These are phyloP conservation scores for Ormosia emarginata DNA, from an alignment of 306 rosid species.

Conservation along the genomic window DNA sequence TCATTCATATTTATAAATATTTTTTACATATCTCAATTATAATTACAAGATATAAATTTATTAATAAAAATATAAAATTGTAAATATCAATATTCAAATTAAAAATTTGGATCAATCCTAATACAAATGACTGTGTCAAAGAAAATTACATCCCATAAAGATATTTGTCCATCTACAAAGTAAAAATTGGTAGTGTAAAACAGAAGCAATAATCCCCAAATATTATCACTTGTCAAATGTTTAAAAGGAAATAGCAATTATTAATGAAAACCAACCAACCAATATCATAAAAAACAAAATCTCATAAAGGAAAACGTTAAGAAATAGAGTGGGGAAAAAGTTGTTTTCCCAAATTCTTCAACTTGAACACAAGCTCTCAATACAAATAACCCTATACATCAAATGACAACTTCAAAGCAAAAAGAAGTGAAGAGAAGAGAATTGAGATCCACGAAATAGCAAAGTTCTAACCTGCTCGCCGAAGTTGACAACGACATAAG, in stretches of 20 bases:
- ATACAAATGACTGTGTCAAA: neutral
- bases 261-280: neutral
- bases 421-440: neutral
- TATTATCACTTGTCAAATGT: neutral
- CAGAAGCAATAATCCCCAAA: neutral
- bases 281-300: no score
- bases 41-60: no score
- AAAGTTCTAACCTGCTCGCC: constrained; percentile 48
- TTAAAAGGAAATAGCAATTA: neutral
- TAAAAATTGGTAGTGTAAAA: neutral
- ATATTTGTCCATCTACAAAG: neutral
- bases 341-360: neutral
- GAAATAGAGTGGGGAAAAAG: neutral
- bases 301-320: neutral
- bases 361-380: neutral
- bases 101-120: no score
- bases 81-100: no score
- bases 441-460: neutral
- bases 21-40: no score
- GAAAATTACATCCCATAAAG: no score
- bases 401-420: neutral
- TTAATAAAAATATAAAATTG: no score
- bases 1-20: no score
- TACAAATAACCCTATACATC: neutral
- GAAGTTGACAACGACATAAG: constrained; percentile 54